Percentiles rank a stretch among this genome's conserved stretches.
These are phyloP conservation scores for Diaporthe ampelina DNA, from an alignment of 2,329 filamentous ascomycete genomes.

Conservation along the genomic window DNA sequence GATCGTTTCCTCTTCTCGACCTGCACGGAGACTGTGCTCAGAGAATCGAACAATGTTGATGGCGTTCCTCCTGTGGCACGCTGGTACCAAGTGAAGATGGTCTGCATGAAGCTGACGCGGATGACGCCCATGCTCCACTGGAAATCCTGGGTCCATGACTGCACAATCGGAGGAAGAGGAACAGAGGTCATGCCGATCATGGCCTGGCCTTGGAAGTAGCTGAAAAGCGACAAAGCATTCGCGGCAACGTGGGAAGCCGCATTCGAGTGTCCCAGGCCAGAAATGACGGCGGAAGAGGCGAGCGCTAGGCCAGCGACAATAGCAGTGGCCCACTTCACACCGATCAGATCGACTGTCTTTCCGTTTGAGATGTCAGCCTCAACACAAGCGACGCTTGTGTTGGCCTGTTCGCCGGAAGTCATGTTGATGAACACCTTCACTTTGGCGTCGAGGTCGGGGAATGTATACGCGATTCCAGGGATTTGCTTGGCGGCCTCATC, in stretches of 20 bases:
- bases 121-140: slow-evolving; percentile 99
- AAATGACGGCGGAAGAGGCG: slow-evolving; percentile 88
- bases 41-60: slow-evolving; percentile 80
- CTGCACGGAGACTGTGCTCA: slow-evolving; percentile 84
- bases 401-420: slow-evolving; percentile 64
- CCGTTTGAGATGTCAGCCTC: slow-evolving; percentile 91
- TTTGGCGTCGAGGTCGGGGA: slow-evolving; percentile 91
- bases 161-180: slow-evolving; percentile 86
- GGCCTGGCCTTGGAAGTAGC: slow-evolving; percentile 94
- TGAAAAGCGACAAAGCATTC: slow-evolving; percentile 93
- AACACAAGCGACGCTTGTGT: slow-evolving; percentile 82
- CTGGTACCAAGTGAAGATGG: slow-evolving; percentile 95
- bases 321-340: slow-evolving; percentile 91
- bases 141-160: slow-evolving; percentile 97
- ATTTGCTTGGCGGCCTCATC: slow-evolving; percentile 72
- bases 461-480: slow-evolving; percentile 87
- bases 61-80: slow-evolving; percentile 90
- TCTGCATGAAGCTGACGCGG: slow-evolving; percentile 86
- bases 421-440: slow-evolving; percentile 86
- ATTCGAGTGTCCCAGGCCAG: slow-evolving; percentile 91
- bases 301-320: slow-evolving; percentile 88
- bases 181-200: slow-evolving; percentile 90
- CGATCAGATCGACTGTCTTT: slow-evolving; percentile 90
- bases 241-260: slow-evolving; percentile 94
- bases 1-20: slow-evolving; percentile 73